A percentile compares a stretch with the other conserved stretches of the same genome.
These are phyloP conservation scores for Lasiodiplodia sp. DNA, from an alignment of 2,329 filamentous ascomycete genomes.

Conservation along the genomic window DNA sequence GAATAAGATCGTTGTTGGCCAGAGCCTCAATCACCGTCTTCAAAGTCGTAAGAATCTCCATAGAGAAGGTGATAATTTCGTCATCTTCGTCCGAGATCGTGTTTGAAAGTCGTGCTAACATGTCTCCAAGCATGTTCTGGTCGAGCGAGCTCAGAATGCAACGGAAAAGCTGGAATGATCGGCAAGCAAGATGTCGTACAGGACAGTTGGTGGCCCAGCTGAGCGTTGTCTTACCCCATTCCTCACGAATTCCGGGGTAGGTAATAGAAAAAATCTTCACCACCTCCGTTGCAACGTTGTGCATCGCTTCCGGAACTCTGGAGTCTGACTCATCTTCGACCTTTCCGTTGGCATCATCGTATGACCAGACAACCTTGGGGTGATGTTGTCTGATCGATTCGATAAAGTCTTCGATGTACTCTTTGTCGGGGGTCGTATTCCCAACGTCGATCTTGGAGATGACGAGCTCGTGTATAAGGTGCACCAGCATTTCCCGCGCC, in stretches of 20 bases:
- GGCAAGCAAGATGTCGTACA: constrained; percentile 91
- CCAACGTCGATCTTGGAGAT: constrained; percentile 76
- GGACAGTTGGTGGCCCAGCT: constrained; percentile 98
- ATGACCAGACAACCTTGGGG: constrained; percentile 85
- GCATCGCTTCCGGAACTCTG: constrained; percentile 88
- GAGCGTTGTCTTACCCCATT: constrained; percentile 88
- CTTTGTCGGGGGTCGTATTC: constrained; percentile 69
- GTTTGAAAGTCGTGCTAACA: constrained; percentile 93
- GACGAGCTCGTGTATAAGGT: constrained; percentile 94
- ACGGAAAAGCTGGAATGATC: constrained; percentile 96
- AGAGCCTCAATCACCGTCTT: constrained; percentile 90
- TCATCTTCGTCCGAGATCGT: constrained; percentile 93
- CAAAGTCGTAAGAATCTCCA: constrained; percentile 95
- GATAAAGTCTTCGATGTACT: constrained; percentile 84
- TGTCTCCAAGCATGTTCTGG: constrained; percentile 93
- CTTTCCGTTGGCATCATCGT: constrained; percentile 88
- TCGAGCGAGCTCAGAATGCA: constrained; percentile 92
- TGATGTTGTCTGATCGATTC: constrained; percentile 87
- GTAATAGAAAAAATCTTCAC: constrained; percentile 84
- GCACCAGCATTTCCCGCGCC: constrained; percentile 95
- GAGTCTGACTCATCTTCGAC: constrained; percentile 72
- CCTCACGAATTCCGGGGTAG: constrained; percentile 85
- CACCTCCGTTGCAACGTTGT: constrained; percentile 79
- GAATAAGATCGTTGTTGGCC: constrained; percentile 77
- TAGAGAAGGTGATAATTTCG: constrained; percentile 95